Conservation (phyloP, 2,329 filamentous ascomycete genomes). For the Colletotrichum trifolii region DNA sequence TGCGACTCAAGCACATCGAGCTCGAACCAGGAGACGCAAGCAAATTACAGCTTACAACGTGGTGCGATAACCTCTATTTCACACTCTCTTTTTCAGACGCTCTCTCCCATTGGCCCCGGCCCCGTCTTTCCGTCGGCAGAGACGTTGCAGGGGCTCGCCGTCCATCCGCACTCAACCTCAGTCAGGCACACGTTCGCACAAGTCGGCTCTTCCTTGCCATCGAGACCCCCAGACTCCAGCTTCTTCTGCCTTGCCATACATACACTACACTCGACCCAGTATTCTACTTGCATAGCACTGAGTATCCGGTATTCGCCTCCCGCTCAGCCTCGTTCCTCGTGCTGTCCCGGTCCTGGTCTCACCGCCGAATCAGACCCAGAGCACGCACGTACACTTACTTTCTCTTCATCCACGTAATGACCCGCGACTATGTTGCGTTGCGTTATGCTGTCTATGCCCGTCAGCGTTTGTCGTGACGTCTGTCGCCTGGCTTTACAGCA, state of each 20-base stretch:
- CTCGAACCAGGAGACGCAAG: neutral
- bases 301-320: slow-evolving; percentile 9
- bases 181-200: slow-evolving; percentile 20
- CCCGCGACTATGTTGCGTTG: too few relatives aligned
- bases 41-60: slow-evolving; percentile 9
- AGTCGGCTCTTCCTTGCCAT: slow-evolving; percentile 15
- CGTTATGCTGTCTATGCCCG: too few relatives aligned
- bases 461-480: too few relatives aligned
- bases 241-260: slow-evolving; percentile 3
- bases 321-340: slow-evolving; percentile 26
- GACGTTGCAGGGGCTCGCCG: slow-evolving; percentile 14
- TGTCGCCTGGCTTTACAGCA: too few relatives aligned
- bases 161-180: slow-evolving; percentile 23
- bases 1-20: slow-evolving; percentile 8
- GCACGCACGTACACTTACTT: too few relatives aligned
- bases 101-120: slow-evolving; percentile 16
- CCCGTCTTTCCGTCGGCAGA: slow-evolving; percentile 3
- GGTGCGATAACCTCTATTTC: slow-evolving; percentile 22
- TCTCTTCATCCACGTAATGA: too few relatives aligned
- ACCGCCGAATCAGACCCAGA: neutral
- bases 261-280: too few relatives aligned
- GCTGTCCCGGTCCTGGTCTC: slow-evolving; percentile 18
- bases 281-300: too few relatives aligned
- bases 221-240: slow-evolving; percentile 12
- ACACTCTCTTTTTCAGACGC: slow-evolving; percentile 3